Evolutionary conservation across 768 basidiomycete species (phyloP).

Genomic region (Hemileccinum rubropunctum): DNA sequence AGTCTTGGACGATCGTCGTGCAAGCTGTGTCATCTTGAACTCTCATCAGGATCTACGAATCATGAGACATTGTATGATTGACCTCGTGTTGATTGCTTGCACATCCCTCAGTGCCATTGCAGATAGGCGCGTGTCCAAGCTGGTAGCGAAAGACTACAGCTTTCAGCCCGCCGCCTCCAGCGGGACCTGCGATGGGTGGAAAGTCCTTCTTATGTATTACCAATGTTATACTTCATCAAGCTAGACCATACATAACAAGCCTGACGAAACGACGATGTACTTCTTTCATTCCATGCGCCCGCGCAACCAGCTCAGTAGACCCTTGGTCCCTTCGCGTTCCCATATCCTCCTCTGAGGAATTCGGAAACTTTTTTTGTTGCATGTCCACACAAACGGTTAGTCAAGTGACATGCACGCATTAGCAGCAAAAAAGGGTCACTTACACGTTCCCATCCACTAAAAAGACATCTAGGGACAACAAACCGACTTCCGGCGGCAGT

Average conservation of each 20-base stretch:
- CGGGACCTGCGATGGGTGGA: no score
- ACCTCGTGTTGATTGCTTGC: no score
- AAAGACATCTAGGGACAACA: constrained; percentile 76
- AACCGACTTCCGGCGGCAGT: constrained; percentile 66
- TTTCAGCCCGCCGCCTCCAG: no score
- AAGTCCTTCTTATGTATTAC: not conserved
- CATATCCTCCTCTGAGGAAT: constrained; percentile 78
- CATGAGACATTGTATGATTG: no score
- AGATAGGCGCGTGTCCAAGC: no score
- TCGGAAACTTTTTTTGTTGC: constrained; percentile 60
- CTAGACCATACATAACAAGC: constrained; percentile 1
- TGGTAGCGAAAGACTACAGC: no score
- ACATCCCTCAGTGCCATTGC: no score
- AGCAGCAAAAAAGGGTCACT: constrained; percentile 29
- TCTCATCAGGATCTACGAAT: no score
- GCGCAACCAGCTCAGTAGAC: constrained; percentile 73
- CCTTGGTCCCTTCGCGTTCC: constrained; percentile 86
- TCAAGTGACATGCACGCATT: not conserved
- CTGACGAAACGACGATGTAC: not conserved
- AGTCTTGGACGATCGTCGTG: not conserved
- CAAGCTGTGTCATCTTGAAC: not conserved
- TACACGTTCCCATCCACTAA: constrained; percentile 84
- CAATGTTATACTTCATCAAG: not conserved
- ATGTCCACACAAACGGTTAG: not conserved
- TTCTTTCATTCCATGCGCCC: constrained; percentile 68